These are phyloP conservation scores for Trifolium pratense DNA, from an alignment of 306 rosid genomes.

Conservation along the genomic window DNA sequence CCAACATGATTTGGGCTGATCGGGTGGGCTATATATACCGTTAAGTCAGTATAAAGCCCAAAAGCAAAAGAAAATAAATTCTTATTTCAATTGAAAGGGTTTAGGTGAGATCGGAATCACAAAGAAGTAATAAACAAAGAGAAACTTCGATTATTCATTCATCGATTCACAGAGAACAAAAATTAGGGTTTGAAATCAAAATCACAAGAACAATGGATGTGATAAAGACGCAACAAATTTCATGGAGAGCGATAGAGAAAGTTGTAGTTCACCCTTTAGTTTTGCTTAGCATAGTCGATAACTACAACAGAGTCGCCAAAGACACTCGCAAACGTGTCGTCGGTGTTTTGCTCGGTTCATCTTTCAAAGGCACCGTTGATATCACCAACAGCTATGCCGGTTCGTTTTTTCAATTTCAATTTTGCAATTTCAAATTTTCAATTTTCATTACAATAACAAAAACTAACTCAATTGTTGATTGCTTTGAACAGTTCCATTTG, in stretches of 20 bases:
- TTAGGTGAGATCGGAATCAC: slow-evolving; percentile 28
- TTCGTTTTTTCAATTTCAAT: slow-evolving; percentile 16
- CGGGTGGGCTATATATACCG: not conserved
- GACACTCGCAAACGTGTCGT: slow-evolving; percentile 88
- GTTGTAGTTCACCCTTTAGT: slow-evolving; percentile 87
- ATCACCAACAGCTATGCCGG: slow-evolving; percentile 93
- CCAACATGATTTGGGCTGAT: not conserved
- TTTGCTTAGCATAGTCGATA: slow-evolving; percentile 89
- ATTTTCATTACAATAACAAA: not conserved
- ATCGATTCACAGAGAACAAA: not conserved
- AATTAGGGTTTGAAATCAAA: not conserved
- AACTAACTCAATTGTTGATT: not conserved
- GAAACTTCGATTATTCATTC: not conserved
- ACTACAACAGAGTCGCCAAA: slow-evolving; percentile 86
- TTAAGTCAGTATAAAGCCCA: not conserved
- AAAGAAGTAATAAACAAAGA: not conserved
- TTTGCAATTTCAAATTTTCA: not conserved
- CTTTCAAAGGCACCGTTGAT: slow-evolving; percentile 84
- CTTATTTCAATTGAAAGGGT: not conserved
- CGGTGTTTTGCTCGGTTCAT: slow-evolving; percentile 79
- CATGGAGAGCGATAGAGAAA: slow-evolving; percentile 71
- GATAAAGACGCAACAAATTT: slow-evolving; percentile 81
- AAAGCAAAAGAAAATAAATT: not conserved
- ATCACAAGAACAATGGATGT: slow-evolving; percentile 63
- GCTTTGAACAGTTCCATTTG: slow-evolving; percentile 75